Evolutionary conservation across 768 basidiomycete genomes (phyloP), one percentile per base, ranked within the genome.

Genomic region (Galerina marginata): DNA sequence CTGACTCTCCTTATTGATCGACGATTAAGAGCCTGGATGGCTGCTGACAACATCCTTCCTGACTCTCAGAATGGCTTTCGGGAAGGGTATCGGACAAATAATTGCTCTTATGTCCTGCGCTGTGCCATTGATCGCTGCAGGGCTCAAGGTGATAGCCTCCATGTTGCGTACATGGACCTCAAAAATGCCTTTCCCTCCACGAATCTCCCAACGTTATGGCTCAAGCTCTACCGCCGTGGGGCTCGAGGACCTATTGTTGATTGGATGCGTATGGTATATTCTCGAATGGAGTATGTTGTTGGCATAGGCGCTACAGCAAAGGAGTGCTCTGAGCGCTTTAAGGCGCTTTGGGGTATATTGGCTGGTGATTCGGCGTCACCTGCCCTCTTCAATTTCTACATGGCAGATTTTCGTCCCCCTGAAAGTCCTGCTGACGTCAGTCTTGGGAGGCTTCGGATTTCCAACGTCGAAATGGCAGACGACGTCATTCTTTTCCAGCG

Each of bases 51-150:
- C 26, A 26, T 48, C 36, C 45, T 58, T 40, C 56, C 56, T 4
- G 23, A 26, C 9, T 65, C 68, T 0, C 75, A 76, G 58, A 75
- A 73, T 56, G 72, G 75, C 0, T 76, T 74, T 45, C 49, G 73
- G 1, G 42, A 44, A 20, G 63, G 63, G 1, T 65, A 58, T 38
- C 62, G 69, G 1, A 73, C 71, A 9, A 66, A 65, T 23, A 40
- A 54, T 25, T 39, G 16, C 37, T 4, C 37, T 11, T 40, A 38
- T 14, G 39, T 54, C 12, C 57, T 69, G 4, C 44, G 63, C 12
- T 64, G 62, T 45, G 54, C 60, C 3, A 52, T 60, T 4, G 67
- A 70, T 2, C 44, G 57, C 39, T 64, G 64, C 16, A 29, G 54
- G 10, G 53, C 59, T 3, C 29, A 57, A 7, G 55, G 60, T 5